Conservation (phyloP, 495 filamentous ascomycete genomes). For the Parathielavia appendiculata region DNA sequence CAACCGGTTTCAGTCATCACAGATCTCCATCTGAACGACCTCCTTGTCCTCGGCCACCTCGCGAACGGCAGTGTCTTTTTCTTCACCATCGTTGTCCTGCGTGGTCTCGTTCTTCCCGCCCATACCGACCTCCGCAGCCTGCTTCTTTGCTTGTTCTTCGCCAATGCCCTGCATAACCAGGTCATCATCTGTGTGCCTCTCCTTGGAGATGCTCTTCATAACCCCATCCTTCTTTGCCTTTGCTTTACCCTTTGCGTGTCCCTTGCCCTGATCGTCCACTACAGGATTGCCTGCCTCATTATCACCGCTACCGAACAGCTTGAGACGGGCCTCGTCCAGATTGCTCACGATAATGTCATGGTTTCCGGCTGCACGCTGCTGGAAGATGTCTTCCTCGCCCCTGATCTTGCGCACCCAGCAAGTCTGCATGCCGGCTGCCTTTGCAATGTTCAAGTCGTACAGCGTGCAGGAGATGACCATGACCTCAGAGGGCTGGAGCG, state of each 20-base stretch:
- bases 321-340: background rate
- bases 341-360: too few species aligned
- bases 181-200: background rate
- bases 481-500: background rate
- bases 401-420: slow-evolving; percentile 4
- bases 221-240: too few species aligned
- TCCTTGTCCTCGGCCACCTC: background rate
- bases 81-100: background rate
- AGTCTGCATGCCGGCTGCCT: background rate
- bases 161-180: background rate
- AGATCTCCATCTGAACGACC: background rate
- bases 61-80: too few species aligned
- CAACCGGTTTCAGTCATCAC: too few species aligned
- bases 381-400: background rate
- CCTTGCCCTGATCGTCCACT: too few species aligned
- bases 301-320: background rate
- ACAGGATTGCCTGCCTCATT: background rate
- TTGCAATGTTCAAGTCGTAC: background rate
- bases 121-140: background rate
- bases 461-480: background rate
- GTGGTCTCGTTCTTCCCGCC: background rate
- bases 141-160: background rate
- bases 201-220: background rate
- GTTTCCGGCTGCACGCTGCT: too few species aligned
- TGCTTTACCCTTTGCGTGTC: too few species aligned